These are phyloP conservation scores for Erodium maritimum DNA, from an alignment of 345 rosid genomes.

Conservation along the genomic window DNA sequence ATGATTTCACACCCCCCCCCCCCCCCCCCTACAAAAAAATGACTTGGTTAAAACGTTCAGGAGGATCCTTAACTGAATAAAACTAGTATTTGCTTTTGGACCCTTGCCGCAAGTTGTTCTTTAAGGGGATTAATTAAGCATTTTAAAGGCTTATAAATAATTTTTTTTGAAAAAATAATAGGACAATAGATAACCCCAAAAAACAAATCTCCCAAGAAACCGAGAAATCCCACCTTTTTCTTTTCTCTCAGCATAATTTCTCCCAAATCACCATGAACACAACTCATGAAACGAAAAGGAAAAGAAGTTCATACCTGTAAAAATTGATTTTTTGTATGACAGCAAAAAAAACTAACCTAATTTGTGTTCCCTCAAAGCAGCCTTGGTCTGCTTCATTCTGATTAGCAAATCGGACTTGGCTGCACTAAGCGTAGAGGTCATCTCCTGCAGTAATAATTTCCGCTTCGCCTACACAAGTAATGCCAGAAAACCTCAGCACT, in stretches of 20 bases:
- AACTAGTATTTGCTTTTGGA: neutral
- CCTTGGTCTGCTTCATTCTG: constrained; percentile 47
- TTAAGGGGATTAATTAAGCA: neutral
- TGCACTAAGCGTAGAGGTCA: constrained; percentile 30
- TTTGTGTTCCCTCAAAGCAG: constrained; percentile 35
- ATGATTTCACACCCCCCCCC: too few relatives aligned
- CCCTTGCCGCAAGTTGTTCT: neutral
- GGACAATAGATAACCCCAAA: neutral
- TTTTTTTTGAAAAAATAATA: too few relatives aligned
- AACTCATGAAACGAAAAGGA: neutral
- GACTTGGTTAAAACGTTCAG: neutral
- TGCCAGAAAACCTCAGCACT: constrained; percentile 1
- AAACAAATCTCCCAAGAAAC: neutral
- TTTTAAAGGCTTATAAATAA: too few relatives aligned
- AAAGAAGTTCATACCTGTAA: neutral
- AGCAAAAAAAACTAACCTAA: constrained; percentile 25
- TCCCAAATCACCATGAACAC: neutral
- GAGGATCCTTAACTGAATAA: neutral
- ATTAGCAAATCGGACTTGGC: constrained; percentile 41
- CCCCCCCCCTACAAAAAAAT: too few relatives aligned
- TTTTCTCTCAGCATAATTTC: neutral
- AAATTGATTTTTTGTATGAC: neutral
- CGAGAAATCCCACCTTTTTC: neutral
- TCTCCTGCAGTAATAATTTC: constrained; percentile 29
- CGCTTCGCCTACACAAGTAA: constrained; percentile 27